These are phyloP conservation scores for Dryas octopetala DNA, from an alignment of 306 rosid species.

Conservation along the genomic window DNA sequence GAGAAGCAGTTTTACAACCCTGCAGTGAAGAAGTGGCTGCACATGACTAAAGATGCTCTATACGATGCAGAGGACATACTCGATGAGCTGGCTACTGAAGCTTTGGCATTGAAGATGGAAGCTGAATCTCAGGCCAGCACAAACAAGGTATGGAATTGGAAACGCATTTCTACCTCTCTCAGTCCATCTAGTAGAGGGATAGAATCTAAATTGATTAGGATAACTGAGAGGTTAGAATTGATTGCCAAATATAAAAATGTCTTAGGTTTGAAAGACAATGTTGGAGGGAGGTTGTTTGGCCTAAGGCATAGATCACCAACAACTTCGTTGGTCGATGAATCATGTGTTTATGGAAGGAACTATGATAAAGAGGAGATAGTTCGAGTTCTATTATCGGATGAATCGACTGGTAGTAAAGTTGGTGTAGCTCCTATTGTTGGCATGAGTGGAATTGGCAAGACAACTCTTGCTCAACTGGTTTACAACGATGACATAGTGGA, in stretches of 20 bases:
- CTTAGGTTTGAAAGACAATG: conserved; percentile 39
- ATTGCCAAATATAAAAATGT: conserved; percentile 40
- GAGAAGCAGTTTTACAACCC: conserved; percentile 34
- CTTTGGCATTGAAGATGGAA: conserved; percentile 16
- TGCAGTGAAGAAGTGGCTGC: conserved; percentile 36
- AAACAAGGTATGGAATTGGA: conserved; percentile 41
- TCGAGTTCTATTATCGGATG: conserved; percentile 20
- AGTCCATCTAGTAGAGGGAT: conserved; percentile 39
- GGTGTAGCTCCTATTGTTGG: conserved; percentile 27
- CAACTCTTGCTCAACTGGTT: conserved; percentile 38
- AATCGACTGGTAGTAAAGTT: neutral
- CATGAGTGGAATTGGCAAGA: conserved; percentile 47
- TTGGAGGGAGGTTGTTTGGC: conserved; percentile 24
- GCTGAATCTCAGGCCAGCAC: conserved; percentile 22
- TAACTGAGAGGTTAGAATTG: conserved; percentile 39
- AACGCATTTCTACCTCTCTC: conserved; percentile 27
- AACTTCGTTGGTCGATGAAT: conserved; percentile 53
- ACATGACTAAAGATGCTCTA: conserved; percentile 29
- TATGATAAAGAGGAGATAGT: conserved; percentile 37
- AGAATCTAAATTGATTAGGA: conserved; percentile 29
- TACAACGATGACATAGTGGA: conserved; percentile 20
- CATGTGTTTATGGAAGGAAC: conserved; percentile 35
- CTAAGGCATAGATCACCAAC: conserved; percentile 26
- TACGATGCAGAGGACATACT: conserved; percentile 38
- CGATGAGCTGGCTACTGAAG: conserved; percentile 32